A percentile compares a stretch with the other conserved stretches of the same genome.
phyloP scores from a whole-genome alignment of 352 stramenopile species.

The Plasmopara viticola region DNA sequence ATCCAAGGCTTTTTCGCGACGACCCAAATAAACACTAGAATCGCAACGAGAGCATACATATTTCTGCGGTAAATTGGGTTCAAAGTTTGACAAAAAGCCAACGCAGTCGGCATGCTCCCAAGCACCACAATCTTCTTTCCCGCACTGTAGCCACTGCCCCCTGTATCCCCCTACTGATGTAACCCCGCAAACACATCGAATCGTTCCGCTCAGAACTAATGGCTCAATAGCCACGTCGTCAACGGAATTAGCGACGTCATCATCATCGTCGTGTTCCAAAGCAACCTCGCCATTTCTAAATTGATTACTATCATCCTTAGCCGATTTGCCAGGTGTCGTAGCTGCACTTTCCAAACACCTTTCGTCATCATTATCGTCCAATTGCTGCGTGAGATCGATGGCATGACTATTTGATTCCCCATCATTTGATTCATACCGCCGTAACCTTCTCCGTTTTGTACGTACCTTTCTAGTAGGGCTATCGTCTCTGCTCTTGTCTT shows the following conservation, averaged over 20 bases:
- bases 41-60: slow-evolving; percentile 57
- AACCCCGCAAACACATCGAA: slow-evolving; percentile 52
- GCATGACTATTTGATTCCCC: slow-evolving; percentile 6
- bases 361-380: slow-evolving; percentile 9
- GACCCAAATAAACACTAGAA: slow-evolving; percentile 21
- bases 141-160: slow-evolving; percentile 67
- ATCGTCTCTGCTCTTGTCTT: slow-evolving; percentile 7
- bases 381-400: slow-evolving; percentile 21
- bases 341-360: neutral
- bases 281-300: neutral
- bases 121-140: slow-evolving; percentile 45
- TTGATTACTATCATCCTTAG: neutral
- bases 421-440: slow-evolving; percentile 9
- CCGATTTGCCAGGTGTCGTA: neutral
- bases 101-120: slow-evolving; percentile 77
- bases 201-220: slow-evolving; percentile 32
- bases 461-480: neutral
- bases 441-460: slow-evolving; percentile 24
- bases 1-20: slow-evolving; percentile 19
- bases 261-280: slow-evolving; percentile 10
- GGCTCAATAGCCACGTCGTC: slow-evolving; percentile 17
- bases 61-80: slow-evolving; percentile 10
- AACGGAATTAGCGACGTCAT: slow-evolving; percentile 12
- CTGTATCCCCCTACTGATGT: slow-evolving; percentile 41
- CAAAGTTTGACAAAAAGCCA: slow-evolving; percentile 31